Evolutionary conservation across 768 basidiomycete genomes (phyloP).

Genomic region (Termitomyces heimii): DNA sequence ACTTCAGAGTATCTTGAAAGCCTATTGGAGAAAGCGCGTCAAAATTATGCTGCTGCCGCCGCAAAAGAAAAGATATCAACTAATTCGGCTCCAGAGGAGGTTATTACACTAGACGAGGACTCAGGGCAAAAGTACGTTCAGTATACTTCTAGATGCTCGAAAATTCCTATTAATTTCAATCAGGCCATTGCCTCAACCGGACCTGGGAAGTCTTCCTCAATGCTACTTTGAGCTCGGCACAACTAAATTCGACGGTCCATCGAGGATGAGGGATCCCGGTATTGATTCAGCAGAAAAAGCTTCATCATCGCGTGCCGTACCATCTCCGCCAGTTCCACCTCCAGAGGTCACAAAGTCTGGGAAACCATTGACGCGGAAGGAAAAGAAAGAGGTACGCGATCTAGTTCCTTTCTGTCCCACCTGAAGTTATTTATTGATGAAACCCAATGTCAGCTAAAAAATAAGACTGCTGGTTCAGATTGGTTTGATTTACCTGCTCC

Average conservation of each 20-base stretch:
- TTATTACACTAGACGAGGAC: constrained; percentile 42
- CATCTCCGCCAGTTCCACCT: constrained; percentile 58
- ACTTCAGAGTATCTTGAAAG: constrained; percentile 58
- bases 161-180: not conserved
- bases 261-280: constrained; percentile 55
- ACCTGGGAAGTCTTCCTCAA: constrained; percentile 58
- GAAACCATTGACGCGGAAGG: constrained; percentile 63
- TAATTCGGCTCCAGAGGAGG: constrained; percentile 30
- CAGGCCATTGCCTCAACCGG: constrained; percentile 57
- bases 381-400: constrained; percentile 58
- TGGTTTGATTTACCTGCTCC: constrained; percentile 92
- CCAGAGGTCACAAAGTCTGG: constrained; percentile 55
- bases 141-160: not conserved
- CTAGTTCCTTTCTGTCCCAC: not conserved
- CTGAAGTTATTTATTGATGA: not conserved
- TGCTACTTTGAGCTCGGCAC: constrained; percentile 57
- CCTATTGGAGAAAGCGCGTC: constrained; percentile 55
- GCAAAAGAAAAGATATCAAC: constrained; percentile 20
- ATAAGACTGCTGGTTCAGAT: constrained; percentile 66
- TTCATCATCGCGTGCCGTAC: constrained; percentile 41
- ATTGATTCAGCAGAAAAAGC: constrained; percentile 46
- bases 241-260: constrained; percentile 35
- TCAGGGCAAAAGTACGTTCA: constrained; percentile 29
- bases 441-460: constrained; percentile 45
- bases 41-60: constrained; percentile 35